Conservation (phyloP, 78 protist genomes). For the Dictyostelium brefeldianum region DNA sequence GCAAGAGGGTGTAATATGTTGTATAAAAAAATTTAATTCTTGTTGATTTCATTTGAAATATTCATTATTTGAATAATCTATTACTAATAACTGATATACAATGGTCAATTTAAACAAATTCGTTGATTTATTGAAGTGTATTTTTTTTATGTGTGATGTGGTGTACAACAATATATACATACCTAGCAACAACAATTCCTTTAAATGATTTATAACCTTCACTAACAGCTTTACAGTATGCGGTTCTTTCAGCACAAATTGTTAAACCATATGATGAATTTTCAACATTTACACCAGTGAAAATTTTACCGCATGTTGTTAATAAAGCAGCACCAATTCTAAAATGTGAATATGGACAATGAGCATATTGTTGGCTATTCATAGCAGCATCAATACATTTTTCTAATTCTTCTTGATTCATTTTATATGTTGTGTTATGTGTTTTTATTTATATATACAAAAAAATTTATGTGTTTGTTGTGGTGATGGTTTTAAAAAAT, state of each 20-base stretch:
- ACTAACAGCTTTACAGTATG: slow-evolving; percentile 87
- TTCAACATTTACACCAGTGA: slow-evolving; percentile 92
- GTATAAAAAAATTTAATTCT: background rate
- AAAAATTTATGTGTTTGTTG: background rate
- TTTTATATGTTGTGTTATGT: background rate
- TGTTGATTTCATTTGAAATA: background rate
- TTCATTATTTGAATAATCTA: background rate
- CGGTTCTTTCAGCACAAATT: slow-evolving; percentile 95
- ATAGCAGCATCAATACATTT: slow-evolving; percentile 33
- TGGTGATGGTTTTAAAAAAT: no score
- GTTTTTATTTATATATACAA: background rate
- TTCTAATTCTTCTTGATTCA: slow-evolving; percentile 56
- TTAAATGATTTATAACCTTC: slow-evolving; percentile 80
- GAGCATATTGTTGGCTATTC: slow-evolving; percentile 42
- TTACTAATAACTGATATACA: background rate
- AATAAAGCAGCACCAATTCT: slow-evolving; percentile 91
- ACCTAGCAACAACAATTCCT: slow-evolving; percentile 86
- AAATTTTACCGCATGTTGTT: slow-evolving; percentile 61
- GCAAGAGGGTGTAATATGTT: background rate
- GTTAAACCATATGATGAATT: slow-evolving; percentile 93
- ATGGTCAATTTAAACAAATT: no score
- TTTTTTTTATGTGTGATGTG: no score
- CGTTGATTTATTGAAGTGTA: no score
- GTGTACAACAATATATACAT: no score
- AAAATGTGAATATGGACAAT: slow-evolving; percentile 89